These are phyloP conservation scores for Terana coerulea DNA, from an alignment of 768 basidiomycete species.

Conservation along the genomic window DNA sequence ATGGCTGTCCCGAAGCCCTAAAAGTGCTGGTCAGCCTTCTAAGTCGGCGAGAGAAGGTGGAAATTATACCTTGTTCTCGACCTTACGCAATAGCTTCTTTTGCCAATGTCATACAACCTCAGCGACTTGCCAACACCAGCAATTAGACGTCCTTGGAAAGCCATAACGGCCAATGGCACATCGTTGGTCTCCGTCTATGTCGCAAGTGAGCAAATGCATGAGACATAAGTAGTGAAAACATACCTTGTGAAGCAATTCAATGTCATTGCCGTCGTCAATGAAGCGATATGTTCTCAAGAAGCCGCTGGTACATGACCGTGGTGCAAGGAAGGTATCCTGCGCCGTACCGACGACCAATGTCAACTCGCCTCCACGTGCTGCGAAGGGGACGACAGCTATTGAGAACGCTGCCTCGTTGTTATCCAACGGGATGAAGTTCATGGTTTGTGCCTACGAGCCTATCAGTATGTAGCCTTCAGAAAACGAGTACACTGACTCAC, in stretches of 20 bases:
- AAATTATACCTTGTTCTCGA: slow-evolving; percentile 91
- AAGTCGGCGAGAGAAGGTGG: too few relatives aligned
- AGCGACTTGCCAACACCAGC: slow-evolving; percentile 94
- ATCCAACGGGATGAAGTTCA: slow-evolving; percentile 75
- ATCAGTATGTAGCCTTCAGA: too few relatives aligned
- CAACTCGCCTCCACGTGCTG: slow-evolving; percentile 74
- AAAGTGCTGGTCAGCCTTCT: background rate
- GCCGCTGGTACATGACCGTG: slow-evolving; percentile 84
- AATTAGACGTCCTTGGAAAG: slow-evolving; percentile 89
- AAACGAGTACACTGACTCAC: too few relatives aligned
- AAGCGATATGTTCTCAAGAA: slow-evolving; percentile 88
- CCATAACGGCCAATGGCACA: slow-evolving; percentile 82
- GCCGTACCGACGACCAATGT: slow-evolving; percentile 95
- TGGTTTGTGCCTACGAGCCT: slow-evolving; percentile 53
- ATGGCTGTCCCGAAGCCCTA: slow-evolving; percentile 88
- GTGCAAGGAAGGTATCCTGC: slow-evolving; percentile 77
- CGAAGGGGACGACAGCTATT: slow-evolving; percentile 83
- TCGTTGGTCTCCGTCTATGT: slow-evolving; percentile 90
- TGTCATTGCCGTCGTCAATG: slow-evolving; percentile 68
- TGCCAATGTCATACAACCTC: slow-evolving; percentile 93
- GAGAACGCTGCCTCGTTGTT: slow-evolving; percentile 96
- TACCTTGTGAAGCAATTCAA: slow-evolving; percentile 90
- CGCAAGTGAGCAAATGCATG: background rate
- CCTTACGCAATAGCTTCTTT: slow-evolving; percentile 96
- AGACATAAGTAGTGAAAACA: slow-evolving; percentile 7